Conservation (phyloP, 345 rosid genomes). For the Turnera subulata region DNA sequence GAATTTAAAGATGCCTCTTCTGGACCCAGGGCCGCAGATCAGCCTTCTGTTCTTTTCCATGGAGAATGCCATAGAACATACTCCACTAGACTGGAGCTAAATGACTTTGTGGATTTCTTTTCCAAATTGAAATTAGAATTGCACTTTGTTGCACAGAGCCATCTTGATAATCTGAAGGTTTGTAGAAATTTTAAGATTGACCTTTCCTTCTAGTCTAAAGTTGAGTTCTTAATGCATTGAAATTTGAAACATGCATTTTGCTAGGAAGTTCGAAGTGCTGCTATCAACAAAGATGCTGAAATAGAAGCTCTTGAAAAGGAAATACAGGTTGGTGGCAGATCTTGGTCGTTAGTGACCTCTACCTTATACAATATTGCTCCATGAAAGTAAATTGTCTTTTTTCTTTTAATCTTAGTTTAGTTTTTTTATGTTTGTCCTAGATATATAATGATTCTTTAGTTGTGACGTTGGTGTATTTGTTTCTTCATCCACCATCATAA, state of each 20-base stretch:
- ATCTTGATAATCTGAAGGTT: slow-evolving; percentile 66
- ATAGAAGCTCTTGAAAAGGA: slow-evolving; percentile 43
- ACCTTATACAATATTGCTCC: background rate
- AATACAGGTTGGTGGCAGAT: slow-evolving; percentile 53
- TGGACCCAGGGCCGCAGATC: slow-evolving; percentile 29
- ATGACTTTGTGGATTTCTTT: slow-evolving; percentile 50
- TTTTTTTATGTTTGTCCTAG: background rate
- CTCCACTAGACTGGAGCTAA: slow-evolving; percentile 23
- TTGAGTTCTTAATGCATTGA: slow-evolving; percentile 9
- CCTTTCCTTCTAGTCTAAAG: background rate
- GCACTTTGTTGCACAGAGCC: slow-evolving; percentile 35
- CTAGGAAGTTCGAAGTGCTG: slow-evolving; percentile 50
- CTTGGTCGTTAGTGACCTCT: slow-evolving; percentile 11
- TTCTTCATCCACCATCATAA: background rate
- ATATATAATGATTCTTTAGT: background rate
- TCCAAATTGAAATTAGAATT: slow-evolving; percentile 60
- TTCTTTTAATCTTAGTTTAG: background rate
- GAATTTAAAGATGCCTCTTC: slow-evolving; percentile 53
- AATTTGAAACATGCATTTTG: slow-evolving; percentile 30
- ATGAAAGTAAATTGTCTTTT: background rate
- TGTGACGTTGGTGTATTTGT: background rate
- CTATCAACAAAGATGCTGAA: slow-evolving; percentile 34
- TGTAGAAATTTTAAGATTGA: slow-evolving; percentile 15
- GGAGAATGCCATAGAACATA: slow-evolving; percentile 26
- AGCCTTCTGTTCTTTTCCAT: slow-evolving; percentile 14